Evolutionary conservation across 164 flowering plant genomes (phyloP), one percentile per base, ranked within the genome.

Genomic region (Nymphaea colorata): DNA sequence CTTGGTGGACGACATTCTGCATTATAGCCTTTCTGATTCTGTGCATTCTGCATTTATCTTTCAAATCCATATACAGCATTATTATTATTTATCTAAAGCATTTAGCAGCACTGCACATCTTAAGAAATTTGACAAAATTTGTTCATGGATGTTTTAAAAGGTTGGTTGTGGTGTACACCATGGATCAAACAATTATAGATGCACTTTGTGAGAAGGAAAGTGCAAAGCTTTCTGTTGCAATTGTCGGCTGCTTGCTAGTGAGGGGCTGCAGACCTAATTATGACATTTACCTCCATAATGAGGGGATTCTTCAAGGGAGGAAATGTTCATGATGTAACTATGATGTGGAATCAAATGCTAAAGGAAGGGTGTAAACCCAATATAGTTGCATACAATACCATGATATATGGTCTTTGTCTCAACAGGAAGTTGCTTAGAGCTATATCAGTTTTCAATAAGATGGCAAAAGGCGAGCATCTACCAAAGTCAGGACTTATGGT

Each of bases 401-500:
- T 90, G 44, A 74, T 90, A 55, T 85, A 77, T 67, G 95, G 98
- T 41, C 76, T 93, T 6, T 86, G 88, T 82, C 68, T 67, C 18
- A 75, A 72, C 64, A 78, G 83, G 47, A 74, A 76, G 62, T 59
- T 85, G 66, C 42, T 41, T 47, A 73, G 74, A 76, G 93, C 93
- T 67, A 41, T 80, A 63, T 73, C 80, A 65, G 36, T 84, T 72
- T 70, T 78, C 16, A 17, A 71, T 66, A 73, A 76, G 74, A 93
- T 90, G 93, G 85, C 76, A 72, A 70, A 64, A 72, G 74, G 51
- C 59, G 76, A 80, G 36, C 78, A 79, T 70, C 11, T 43, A 43
- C 96, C 96, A 61, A 87, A 86, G 82, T 78, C 42, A 81, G 69
- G 8, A 87, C 94, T 10, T 93, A 82, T 71, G 78, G 82, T 74